Percentiles rank a stretch among this genome's conserved stretches.
These are phyloP conservation scores for Leccinum holopus DNA, from an alignment of 1,284 basidiomycete genomes.

Conservation along the genomic window DNA sequence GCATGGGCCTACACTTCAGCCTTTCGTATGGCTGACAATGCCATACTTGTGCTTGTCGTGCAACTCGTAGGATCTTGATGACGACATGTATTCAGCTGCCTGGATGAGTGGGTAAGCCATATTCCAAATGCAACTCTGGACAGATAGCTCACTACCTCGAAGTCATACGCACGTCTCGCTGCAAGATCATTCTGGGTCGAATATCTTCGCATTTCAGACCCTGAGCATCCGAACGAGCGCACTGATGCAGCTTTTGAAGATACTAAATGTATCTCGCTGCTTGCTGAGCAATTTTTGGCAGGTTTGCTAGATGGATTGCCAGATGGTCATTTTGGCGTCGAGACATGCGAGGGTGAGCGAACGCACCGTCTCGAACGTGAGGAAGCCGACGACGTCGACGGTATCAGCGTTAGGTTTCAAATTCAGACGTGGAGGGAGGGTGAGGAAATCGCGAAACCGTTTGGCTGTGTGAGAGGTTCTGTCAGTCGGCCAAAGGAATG, in stretches of 20 bases:
- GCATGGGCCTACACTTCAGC: slow-evolving; percentile 89
- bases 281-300: slow-evolving; percentile 91
- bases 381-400: too few species aligned
- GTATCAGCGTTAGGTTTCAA: too few species aligned
- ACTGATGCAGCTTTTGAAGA: slow-evolving; percentile 74
- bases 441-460: too few species aligned
- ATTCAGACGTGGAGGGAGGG: too few species aligned
- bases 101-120: slow-evolving; percentile 81
- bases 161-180: slow-evolving; percentile 94
- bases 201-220: slow-evolving; percentile 72
- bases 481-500: too few species aligned
- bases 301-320: slow-evolving; percentile 87
- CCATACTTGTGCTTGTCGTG: slow-evolving; percentile 61
- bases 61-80: background rate
- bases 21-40: slow-evolving; percentile 91
- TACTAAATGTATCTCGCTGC: slow-evolving; percentile 79
- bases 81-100: slow-evolving; percentile 58
- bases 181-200: slow-evolving; percentile 66
- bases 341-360: too few species aligned
- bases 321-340: too few species aligned
- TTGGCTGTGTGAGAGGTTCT: too few species aligned
- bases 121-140: background rate
- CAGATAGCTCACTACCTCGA: slow-evolving; percentile 7
- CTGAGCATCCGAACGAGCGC: slow-evolving; percentile 51
- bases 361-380: too few species aligned